Evolutionary conservation across 805 yeast genomes (phyloP).

Genomic region (Phaffomyces antillensis): DNA sequence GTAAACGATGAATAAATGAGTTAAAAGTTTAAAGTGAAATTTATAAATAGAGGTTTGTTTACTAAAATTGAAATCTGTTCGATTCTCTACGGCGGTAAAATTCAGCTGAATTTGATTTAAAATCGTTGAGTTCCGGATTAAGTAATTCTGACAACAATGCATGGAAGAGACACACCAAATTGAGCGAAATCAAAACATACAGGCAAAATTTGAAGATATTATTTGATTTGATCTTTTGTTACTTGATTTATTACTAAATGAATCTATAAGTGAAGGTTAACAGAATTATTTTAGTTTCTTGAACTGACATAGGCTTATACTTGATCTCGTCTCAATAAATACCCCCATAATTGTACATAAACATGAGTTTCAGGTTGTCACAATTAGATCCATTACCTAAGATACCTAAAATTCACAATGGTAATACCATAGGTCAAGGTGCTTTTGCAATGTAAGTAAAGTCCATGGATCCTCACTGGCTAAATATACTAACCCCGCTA

Average conservation of each 20-base stretch:
- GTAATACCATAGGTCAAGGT: slow-evolving; percentile 58
- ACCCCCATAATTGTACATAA: no score
- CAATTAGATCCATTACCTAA: slow-evolving; percentile 43
- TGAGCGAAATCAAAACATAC: slow-evolving; percentile 9
- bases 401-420: slow-evolving; percentile 39
- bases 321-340: no score
- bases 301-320: no score
- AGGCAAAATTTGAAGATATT: background rate
- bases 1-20: no score
- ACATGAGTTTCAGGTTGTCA: slow-evolving; percentile 29
- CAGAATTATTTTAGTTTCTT: no score
- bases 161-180: slow-evolving; percentile 1
- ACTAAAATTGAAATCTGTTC: no score
- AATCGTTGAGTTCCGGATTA: background rate
- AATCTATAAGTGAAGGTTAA: no score
- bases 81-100: no score
- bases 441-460: slow-evolving; percentile 49
- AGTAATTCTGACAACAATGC: background rate
- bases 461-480: background rate
- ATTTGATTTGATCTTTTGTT: background rate
- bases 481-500: background rate
- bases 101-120: no score
- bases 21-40: no score
- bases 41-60: no score
- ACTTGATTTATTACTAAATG: background rate